Evolutionary conservation across 441 rosid genomes (phyloP), one percentile per base, ranked within the genome.

Genomic region (Arabidopsis hybrid): DNA sequence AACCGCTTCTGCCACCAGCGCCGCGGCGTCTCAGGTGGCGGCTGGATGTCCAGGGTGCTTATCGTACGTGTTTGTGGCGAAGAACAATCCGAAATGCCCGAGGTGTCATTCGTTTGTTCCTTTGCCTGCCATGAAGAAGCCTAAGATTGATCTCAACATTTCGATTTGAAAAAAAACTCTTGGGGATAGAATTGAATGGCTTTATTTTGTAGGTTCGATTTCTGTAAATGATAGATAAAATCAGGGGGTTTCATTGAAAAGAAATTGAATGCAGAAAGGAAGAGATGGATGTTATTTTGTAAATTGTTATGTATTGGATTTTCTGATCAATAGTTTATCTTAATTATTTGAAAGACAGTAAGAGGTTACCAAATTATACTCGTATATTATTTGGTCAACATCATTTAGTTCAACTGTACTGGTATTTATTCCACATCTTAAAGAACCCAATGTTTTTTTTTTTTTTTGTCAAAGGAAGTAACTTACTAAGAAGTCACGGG

Each of bases 111-210:
- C 96, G 0, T 6, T 78, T 67, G 92, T 94, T 60, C 87, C 85
- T 5, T 5, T 94, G 83, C 62, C 87, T 7, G 47, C 50, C 8
- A 7, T 36, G 49, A 94, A 94, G 85, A 94, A 87, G 76, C 92
- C 93, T 58, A 80, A 85, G 17, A 82, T 94, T 71, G 98, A 94
- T 84, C 97, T 94, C 74, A 91, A 91, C 73, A 85, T 94, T 2
- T 90, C 85, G 0, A 86, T 89, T 69, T 88, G 82, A 90, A 73
- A 71, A 6, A 89, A 74, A 65, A 7, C 2, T 57, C 12, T 21
- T 10, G 11, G 64, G 18, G n/a, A 26, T 31, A 8, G 0, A 7
- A 31, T 59, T 55, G 12, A 0, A 14, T 13, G 8, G 11, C 39
- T 4, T 1, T 34, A 13, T 60, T 35, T 36, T 45, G 31, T 56